Evolutionary conservation across 805 yeast species (phyloP).

Genomic region (Metschnikowia lunata): DNA sequence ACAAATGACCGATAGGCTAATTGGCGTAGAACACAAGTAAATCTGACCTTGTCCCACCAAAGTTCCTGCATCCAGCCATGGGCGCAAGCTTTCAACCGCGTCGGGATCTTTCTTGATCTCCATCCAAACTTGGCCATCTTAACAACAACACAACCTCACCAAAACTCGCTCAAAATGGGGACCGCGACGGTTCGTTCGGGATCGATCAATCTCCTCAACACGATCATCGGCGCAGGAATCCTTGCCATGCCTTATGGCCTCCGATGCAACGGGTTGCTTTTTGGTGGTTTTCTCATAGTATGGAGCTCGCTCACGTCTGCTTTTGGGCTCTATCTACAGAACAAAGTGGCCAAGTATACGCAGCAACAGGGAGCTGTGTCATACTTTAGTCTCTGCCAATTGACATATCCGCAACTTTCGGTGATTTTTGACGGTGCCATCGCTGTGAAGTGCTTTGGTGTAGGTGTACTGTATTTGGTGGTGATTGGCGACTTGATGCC

Average conservation of each 20-base stretch:
- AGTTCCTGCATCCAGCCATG: too few relatives aligned
- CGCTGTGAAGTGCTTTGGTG: constrained; percentile 76
- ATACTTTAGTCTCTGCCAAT: constrained; percentile 42
- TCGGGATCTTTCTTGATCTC: too few relatives aligned
- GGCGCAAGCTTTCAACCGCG: too few relatives aligned
- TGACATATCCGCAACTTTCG: constrained; percentile 68
- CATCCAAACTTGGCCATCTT: too few relatives aligned
- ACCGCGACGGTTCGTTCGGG: constrained; percentile 48
- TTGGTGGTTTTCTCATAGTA: constrained; percentile 53
- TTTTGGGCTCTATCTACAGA: constrained; percentile 62
- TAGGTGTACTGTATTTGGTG: constrained; percentile 64
- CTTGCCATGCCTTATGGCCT: constrained; percentile 74
- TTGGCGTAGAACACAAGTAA: too few relatives aligned
- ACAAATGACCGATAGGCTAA: not conserved
- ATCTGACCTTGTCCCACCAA: too few relatives aligned
- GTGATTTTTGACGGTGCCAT: constrained; percentile 73
- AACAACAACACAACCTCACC: too few relatives aligned
- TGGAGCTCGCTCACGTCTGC: constrained; percentile 65
- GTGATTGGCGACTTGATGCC: constrained; percentile 78
- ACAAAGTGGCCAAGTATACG: constrained; percentile 52
- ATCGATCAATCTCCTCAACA: constrained; percentile 62
- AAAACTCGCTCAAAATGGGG: constrained; percentile 8
- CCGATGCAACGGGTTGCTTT: constrained; percentile 58
- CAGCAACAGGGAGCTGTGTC: constrained; percentile 40
- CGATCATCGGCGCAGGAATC: constrained; percentile 78